Evolutionary conservation across 2,329 filamentous ascomycete genomes (phyloP).

Genomic region (Curvularia sp.): DNA sequence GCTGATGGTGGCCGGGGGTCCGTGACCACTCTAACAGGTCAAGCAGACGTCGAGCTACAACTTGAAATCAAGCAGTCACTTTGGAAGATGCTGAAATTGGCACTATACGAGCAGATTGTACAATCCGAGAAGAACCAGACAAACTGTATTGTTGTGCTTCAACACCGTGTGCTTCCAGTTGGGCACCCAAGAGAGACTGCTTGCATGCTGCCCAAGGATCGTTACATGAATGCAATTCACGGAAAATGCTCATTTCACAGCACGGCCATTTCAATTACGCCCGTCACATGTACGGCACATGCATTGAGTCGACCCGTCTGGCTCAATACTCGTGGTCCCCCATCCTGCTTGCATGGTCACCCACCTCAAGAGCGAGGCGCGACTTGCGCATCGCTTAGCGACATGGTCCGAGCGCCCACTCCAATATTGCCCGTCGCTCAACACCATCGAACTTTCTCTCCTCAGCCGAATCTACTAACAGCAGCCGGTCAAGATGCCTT

Average conservation of each 20-base stretch:
- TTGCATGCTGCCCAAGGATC: not conserved
- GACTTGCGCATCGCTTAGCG: conserved; percentile 24
- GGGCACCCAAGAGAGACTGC: not conserved
- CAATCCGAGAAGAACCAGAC: not conserved
- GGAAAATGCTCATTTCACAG: too few relatives aligned
- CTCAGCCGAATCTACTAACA: conserved; percentile 38
- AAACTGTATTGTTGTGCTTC: not conserved
- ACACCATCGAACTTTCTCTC: conserved; percentile 33
- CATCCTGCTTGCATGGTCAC: conserved; percentile 17
- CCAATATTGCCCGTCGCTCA: conserved; percentile 12
- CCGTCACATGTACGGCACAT: too few relatives aligned
- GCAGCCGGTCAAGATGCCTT: conserved; percentile 53
- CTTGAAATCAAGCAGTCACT: conserved; percentile 2
- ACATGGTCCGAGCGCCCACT: conserved; percentile 20
- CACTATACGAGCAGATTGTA: not conserved
- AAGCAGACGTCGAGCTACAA: conserved; percentile 17
- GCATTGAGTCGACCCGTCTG: not conserved
- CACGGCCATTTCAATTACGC: not conserved
- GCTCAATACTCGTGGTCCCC: conserved; percentile 9
- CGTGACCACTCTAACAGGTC: conserved; percentile 32
- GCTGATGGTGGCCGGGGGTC: conserved; percentile 27
- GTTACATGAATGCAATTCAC: not conserved
- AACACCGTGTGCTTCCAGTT: not conserved
- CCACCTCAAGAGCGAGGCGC: conserved; percentile 15
- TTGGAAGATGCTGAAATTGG: not conserved